Conservation (phyloP, 345 rosid species). For the Pistacia vera region DNA sequence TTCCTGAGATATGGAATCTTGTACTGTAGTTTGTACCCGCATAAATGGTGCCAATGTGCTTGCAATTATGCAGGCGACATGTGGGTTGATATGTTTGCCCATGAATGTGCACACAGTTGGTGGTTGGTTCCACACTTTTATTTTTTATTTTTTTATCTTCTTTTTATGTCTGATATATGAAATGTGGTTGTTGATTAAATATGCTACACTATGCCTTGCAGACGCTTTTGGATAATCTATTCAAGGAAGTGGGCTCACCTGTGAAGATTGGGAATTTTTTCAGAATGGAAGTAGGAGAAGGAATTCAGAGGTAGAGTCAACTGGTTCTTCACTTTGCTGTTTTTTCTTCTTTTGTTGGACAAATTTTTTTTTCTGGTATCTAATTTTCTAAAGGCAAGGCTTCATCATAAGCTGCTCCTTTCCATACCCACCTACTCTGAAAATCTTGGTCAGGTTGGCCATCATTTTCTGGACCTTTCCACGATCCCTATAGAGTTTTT, state of each 20-base stretch:
- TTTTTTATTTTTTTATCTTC: background rate
- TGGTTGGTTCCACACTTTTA: background rate
- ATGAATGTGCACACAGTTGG: background rate
- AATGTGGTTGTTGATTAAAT: conserved; percentile 4
- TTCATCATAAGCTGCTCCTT: no score
- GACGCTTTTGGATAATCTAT: conserved; percentile 65
- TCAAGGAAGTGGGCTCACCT: conserved; percentile 77
- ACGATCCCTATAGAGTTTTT: background rate
- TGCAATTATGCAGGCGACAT: background rate
- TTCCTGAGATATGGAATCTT: background rate
- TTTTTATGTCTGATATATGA: background rate
- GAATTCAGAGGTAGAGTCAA: conserved; percentile 71
- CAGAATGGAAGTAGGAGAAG: conserved; percentile 98
- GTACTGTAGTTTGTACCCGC: background rate
- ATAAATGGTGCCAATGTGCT: background rate
- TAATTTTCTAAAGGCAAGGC: background rate
- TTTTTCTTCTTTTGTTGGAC: conserved; percentile 7
- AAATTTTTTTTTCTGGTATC: background rate
- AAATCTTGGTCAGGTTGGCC: background rate
- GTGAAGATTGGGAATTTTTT: conserved; percentile 80
- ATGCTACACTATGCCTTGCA: conserved; percentile 26
- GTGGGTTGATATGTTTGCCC: background rate
- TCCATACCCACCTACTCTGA: background rate
- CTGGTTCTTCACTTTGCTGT: background rate
- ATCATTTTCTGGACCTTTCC: background rate